These are phyloP conservation scores for Acrocalymma vagum DNA, from an alignment of 2,329 filamentous ascomycete species.

Conservation along the genomic window DNA sequence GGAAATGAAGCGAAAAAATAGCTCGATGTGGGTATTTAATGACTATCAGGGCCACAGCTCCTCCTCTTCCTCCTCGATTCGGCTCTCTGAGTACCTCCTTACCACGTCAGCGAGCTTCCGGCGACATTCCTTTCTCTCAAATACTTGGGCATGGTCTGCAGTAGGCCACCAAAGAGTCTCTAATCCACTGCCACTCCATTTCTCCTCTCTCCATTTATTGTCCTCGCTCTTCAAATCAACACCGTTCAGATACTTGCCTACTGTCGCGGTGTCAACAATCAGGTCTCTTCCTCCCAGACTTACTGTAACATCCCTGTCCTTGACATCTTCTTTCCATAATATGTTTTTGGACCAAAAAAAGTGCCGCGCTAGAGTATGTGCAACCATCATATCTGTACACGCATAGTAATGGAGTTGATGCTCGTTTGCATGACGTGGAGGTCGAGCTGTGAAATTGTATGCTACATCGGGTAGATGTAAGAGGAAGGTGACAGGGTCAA, in stretches of 20 bases:
- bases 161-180: slow-evolving; percentile 68
- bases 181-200: slow-evolving; percentile 54
- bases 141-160: slow-evolving; percentile 70
- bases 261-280: slow-evolving; percentile 68
- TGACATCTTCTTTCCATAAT: slow-evolving; percentile 73
- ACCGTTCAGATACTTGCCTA: slow-evolving; percentile 65
- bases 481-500: slow-evolving; percentile 72
- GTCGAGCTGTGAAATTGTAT: slow-evolving; percentile 68
- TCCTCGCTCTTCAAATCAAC: slow-evolving; percentile 40
- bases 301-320: slow-evolving; percentile 60
- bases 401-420: slow-evolving; percentile 77
- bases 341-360: slow-evolving; percentile 79
- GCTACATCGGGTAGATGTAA: slow-evolving; percentile 75
- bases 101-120: slow-evolving; percentile 33
- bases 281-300: slow-evolving; percentile 68
- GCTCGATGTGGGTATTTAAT: too few relatives aligned
- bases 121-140: slow-evolving; percentile 36
- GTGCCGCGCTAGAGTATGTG: slow-evolving; percentile 69
- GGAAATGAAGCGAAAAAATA: background rate
- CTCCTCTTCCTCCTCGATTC: slow-evolving; percentile 14
- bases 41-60: slow-evolving; percentile 1
- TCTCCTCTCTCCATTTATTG: slow-evolving; percentile 38
- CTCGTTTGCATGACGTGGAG: slow-evolving; percentile 65
- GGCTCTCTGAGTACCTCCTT: slow-evolving; percentile 30
- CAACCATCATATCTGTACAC: slow-evolving; percentile 71